Conservation (phyloP, 805 yeast species). For the Nakazawaea holstii region DNA sequence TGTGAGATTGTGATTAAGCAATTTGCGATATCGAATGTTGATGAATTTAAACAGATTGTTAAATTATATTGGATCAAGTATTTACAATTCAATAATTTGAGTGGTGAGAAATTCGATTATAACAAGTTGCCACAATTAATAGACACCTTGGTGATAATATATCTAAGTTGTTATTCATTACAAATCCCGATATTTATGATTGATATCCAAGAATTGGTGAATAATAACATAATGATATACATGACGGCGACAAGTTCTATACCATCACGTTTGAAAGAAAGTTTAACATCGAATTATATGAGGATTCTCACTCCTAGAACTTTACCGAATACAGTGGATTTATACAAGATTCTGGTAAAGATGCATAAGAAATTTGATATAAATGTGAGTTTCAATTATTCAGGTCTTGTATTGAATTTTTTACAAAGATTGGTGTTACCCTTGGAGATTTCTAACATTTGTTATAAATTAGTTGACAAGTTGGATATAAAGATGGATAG, state of each 20-base stretch:
- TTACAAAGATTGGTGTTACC: slow-evolving; percentile 43
- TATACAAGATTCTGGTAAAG: slow-evolving; percentile 17
- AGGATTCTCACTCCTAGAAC: slow-evolving; percentile 32
- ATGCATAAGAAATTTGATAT: neutral
- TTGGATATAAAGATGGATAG: slow-evolving; percentile 1
- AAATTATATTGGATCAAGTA: slow-evolving; percentile 1
- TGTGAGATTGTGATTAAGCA: neutral
- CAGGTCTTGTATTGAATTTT: slow-evolving; percentile 35
- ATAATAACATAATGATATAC: slow-evolving; percentile 44
- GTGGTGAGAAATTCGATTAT: neutral
- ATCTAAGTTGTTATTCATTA: slow-evolving; percentile 43
- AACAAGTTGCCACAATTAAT: slow-evolving; percentile 5
- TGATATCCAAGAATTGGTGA: slow-evolving; percentile 40
- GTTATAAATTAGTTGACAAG: slow-evolving; percentile 22
- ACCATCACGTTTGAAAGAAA: slow-evolving; percentile 31
- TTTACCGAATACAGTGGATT: slow-evolving; percentile 33
- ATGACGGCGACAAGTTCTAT: slow-evolving; percentile 32
- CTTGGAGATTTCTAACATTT: slow-evolving; percentile 37
- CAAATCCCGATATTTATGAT: slow-evolving; percentile 43
- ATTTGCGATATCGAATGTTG: neutral
- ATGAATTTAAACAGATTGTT: neutral
- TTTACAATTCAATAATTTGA: neutral
- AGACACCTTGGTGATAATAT: slow-evolving; percentile 34
- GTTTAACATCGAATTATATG: slow-evolving; percentile 33
- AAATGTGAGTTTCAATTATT: slow-evolving; percentile 21